phyloP scores from a whole-genome alignment of 352 stramenopile species.

The Phytophthora lateralis region DNA sequence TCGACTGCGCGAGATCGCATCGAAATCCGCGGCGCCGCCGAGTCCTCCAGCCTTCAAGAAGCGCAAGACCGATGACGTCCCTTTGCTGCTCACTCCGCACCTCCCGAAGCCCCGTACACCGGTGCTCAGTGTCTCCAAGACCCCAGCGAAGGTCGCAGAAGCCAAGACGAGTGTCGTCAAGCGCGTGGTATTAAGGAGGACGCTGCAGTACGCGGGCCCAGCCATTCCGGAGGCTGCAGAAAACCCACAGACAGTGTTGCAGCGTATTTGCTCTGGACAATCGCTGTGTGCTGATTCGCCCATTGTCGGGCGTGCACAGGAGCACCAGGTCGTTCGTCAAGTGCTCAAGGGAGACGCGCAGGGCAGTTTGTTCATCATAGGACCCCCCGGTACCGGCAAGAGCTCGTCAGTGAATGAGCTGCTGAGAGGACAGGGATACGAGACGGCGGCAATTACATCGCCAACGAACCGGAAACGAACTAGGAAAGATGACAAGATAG shows the following conservation, averaged over 20 bases:
- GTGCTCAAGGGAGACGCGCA: constrained; percentile 30
- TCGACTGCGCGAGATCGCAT: constrained; percentile 19
- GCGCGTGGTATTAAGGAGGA: constrained; percentile 7
- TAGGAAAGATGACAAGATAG: constrained; percentile 13
- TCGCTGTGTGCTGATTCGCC: constrained; percentile 10
- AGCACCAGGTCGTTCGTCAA: constrained; percentile 45
- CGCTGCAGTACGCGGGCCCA: constrained; percentile 20
- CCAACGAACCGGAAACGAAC: constrained; percentile 16
- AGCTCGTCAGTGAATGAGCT: constrained; percentile 61
- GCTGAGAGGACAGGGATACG: constrained; percentile 35
- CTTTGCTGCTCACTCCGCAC: constrained; percentile 29
- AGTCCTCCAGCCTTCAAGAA: constrained; percentile 32
- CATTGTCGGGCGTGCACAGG: constrained; percentile 49
- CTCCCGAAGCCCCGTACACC: constrained; percentile 16
- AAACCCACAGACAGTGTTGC: constrained; percentile 28
- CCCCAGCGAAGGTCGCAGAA: constrained; percentile 6
- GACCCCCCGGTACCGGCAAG: constrained; percentile 71
- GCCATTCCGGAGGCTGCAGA: neutral
- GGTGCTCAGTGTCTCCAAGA: constrained; percentile 7
- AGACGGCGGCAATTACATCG: constrained; percentile 1
- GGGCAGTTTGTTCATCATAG: constrained; percentile 65
- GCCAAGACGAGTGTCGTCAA: constrained; percentile 15
- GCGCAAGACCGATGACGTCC: constrained; percentile 28
- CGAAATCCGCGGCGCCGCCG: neutral
- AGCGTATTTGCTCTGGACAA: constrained; percentile 38